Percentiles rank a stretch among this genome's conserved stretches.
phyloP scores from a whole-genome alignment of 1,284 basidiomycete genomes.

The Cutaneotrichosporon mucoides region DNA sequence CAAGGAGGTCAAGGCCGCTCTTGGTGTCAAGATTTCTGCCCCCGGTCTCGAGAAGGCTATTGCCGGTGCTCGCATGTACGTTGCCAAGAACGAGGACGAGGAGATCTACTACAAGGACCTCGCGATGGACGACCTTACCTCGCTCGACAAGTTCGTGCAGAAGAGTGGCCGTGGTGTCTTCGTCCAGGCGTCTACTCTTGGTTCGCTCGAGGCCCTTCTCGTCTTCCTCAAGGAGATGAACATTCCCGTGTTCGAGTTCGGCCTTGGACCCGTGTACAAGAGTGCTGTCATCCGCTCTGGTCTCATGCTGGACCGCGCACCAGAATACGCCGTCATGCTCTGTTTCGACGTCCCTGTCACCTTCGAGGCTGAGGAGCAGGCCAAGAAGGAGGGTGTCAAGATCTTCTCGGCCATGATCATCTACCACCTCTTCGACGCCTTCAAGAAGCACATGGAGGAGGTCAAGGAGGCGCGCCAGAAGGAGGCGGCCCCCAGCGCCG shows the following conservation, averaged over 20 bases:
- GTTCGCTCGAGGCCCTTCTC: constrained; percentile 92
- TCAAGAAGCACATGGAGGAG: constrained; percentile 92
- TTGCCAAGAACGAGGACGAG: constrained; percentile 89
- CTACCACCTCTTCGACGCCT: constrained; percentile 97
- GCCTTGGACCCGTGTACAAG: constrained; percentile 97
- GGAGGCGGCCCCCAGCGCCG: constrained; percentile 89
- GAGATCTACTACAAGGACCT: constrained; percentile 93
- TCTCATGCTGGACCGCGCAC: constrained; percentile 94
- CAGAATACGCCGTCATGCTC: constrained; percentile 90
- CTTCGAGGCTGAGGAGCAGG: constrained; percentile 84
- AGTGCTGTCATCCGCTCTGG: constrained; percentile 89
- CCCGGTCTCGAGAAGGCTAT: constrained; percentile 99
- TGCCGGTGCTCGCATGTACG: constrained; percentile 89
- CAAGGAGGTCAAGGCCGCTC: constrained; percentile 95
- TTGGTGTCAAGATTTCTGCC: constrained; percentile 94
- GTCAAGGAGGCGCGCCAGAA: constrained; percentile 84
- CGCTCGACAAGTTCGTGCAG: constrained; percentile 84
- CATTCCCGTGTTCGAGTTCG: constrained; percentile 96
- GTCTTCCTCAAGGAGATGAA: constrained; percentile 95
- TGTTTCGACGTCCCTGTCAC: constrained; percentile 90
- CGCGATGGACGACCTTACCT: constrained; percentile 93
- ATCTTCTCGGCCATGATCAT: constrained; percentile 87
- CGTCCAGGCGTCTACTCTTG: constrained; percentile 95
- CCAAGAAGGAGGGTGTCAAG: constrained; percentile 88
- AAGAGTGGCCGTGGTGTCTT: constrained; percentile 94